Percentiles rank a stretch among this genome's conserved stretches.
phyloP scores from a whole-genome alignment of 768 basidiomycete genomes.

The Erythrobasidium yunnanense region DNA sequence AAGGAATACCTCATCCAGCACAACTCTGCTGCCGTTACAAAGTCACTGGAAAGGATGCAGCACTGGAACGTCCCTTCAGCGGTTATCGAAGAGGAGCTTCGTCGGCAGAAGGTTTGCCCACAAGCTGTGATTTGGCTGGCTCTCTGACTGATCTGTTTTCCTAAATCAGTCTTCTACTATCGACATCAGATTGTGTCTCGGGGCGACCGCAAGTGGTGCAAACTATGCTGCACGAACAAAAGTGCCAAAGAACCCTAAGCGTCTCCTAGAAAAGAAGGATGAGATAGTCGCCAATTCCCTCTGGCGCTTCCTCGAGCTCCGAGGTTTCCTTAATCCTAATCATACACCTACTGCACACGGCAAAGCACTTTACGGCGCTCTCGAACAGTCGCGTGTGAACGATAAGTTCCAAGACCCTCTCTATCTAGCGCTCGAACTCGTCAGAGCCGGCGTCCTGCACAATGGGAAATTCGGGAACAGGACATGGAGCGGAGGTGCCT shows the following conservation, averaged over 20 bases:
- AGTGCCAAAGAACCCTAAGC: slow-evolving; percentile 40
- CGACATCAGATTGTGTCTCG: slow-evolving; percentile 86
- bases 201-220: slow-evolving; percentile 65
- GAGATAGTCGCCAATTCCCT: slow-evolving; percentile 96
- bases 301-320: slow-evolving; percentile 90
- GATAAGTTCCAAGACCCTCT: slow-evolving; percentile 98
- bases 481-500: slow-evolving; percentile 86
- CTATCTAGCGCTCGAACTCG: slow-evolving; percentile 86
- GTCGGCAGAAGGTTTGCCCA: slow-evolving; percentile 79
- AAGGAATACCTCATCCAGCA: slow-evolving; percentile 47
- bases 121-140: too few species aligned
- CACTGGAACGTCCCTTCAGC: slow-evolving; percentile 80
- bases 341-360: slow-evolving; percentile 84
- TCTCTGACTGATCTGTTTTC: too few species aligned
- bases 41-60: slow-evolving; percentile 73
- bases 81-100: slow-evolving; percentile 82
- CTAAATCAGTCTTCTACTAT: slow-evolving; percentile 83
- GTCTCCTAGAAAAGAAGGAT: slow-evolving; percentile 85
- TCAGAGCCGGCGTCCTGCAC: slow-evolving; percentile 32
- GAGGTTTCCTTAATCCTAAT: slow-evolving; percentile 79
- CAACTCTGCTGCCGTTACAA: slow-evolving; percentile 64
- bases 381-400: slow-evolving; percentile 67
- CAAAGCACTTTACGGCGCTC: slow-evolving; percentile 75
- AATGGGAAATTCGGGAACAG: slow-evolving; percentile 79
- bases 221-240: slow-evolving; percentile 72